Conservation (phyloP, 805 yeast species). For the Metschnikowia gelsemii region DNA sequence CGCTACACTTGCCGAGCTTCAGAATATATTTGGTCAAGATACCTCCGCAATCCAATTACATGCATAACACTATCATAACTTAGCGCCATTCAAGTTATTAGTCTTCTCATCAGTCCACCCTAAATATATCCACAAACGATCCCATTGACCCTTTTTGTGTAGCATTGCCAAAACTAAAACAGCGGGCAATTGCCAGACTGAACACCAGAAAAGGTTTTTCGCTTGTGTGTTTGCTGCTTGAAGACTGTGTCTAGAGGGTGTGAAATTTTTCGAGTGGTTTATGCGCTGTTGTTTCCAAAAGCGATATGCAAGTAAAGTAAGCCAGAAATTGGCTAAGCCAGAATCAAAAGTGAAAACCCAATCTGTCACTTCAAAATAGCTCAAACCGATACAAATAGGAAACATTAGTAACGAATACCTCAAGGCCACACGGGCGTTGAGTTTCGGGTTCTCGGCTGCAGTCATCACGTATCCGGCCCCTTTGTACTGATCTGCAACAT, state of each 20-base stretch:
- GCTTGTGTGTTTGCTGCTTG: conserved; percentile 68
- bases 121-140: conserved; percentile 41
- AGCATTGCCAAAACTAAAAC: conserved; percentile 87
- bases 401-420: conserved; percentile 91
- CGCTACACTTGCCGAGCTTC: too few relatives aligned
- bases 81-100: background rate
- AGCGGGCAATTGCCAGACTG: conserved; percentile 91
- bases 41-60: background rate
- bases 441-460: conserved; percentile 84
- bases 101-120: conserved; percentile 4
- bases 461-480: conserved; percentile 98
- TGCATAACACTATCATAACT: background rate
- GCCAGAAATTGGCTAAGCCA: conserved; percentile 80
- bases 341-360: conserved; percentile 79
- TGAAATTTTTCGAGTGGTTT: conserved; percentile 48
- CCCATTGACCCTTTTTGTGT: conserved; percentile 96
- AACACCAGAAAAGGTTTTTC: conserved; percentile 85
- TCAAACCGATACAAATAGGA: conserved; percentile 83
- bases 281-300: conserved; percentile 83
- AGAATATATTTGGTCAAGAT: too few relatives aligned
- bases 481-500: conserved; percentile 82
- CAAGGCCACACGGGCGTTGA: conserved; percentile 91
- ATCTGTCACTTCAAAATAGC: conserved; percentile 80
- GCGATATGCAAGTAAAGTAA: conserved; percentile 70
- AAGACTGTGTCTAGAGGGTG: conserved; percentile 56